These are phyloP conservation scores for Setaria italica DNA, from an alignment of 202 grass and related monocot genomes.

Conservation along the genomic window DNA sequence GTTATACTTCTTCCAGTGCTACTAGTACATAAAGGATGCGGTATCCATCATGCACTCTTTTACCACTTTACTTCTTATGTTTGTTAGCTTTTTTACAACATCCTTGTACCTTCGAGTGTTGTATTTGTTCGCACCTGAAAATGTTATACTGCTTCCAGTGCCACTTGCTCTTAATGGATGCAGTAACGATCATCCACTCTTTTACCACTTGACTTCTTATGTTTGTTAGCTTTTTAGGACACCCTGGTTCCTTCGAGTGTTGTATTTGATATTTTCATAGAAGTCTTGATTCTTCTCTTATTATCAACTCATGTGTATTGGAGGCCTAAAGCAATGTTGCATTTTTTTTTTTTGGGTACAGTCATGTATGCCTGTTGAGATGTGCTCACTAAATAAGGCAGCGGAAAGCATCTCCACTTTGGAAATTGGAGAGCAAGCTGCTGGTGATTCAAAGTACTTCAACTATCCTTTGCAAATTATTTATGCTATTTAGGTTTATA, in stretches of 20 bases:
- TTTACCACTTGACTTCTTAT: slow-evolving; percentile 24
- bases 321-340: slow-evolving; percentile 4
- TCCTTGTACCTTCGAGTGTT: background rate
- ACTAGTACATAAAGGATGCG: background rate
- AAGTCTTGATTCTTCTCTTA: slow-evolving; percentile 13
- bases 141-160: slow-evolving; percentile 6
- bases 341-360: slow-evolving; percentile 33
- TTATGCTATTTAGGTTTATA: slow-evolving; percentile 45
- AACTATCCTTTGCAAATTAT: background rate
- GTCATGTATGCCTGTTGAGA: slow-evolving; percentile 34
- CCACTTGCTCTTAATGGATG: background rate
- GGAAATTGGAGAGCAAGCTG: slow-evolving; percentile 44
- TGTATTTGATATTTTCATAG: slow-evolving; percentile 26
- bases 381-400: slow-evolving; percentile 39
- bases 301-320: slow-evolving; percentile 14
- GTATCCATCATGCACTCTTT: background rate
- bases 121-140: background rate
- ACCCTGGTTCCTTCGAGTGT: background rate
- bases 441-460: slow-evolving; percentile 44
- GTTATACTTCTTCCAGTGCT: background rate
- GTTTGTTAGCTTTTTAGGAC: slow-evolving; percentile 16
- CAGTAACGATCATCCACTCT: background rate
- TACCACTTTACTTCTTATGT: slow-evolving; percentile 14
- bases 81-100: slow-evolving; percentile 20
- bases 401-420: slow-evolving; percentile 30